phyloP scores from a whole-genome alignment of 2,329 filamentous ascomycete species.

The Colletotrichum trifolii region DNA sequence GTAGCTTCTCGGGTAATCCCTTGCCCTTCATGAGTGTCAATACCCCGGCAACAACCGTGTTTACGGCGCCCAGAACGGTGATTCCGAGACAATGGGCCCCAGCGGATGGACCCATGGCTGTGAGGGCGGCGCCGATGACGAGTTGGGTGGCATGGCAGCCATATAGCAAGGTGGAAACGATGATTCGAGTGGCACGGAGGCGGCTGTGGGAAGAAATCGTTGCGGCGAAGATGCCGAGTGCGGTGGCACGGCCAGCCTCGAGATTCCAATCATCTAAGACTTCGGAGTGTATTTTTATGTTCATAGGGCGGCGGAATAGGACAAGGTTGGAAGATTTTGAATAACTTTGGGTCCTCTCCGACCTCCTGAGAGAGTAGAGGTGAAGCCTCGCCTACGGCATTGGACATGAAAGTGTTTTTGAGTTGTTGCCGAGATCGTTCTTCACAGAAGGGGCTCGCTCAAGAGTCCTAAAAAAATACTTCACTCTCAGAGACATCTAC shows the following conservation, averaged over 20 bases:
- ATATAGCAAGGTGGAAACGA: conserved; percentile 53
- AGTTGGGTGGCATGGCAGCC: conserved; percentile 57
- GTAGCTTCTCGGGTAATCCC: conserved; percentile 59
- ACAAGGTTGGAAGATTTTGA: conserved; percentile 52
- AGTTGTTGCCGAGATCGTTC: no score
- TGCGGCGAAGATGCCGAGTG: conserved; percentile 54
- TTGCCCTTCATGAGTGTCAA: conserved; percentile 66
- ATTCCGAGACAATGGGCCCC: conserved; percentile 62
- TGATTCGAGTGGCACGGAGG: conserved; percentile 47
- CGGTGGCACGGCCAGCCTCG: conserved; percentile 48
- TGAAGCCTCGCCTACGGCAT: conserved; percentile 8
- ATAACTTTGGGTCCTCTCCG: neutral
- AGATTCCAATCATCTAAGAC: conserved; percentile 41
- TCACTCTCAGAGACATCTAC: no score
- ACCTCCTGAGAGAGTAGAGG: conserved; percentile 20
- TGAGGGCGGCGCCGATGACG: conserved; percentile 58
- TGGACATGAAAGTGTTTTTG: neutral
- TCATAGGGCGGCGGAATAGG: conserved; percentile 56
- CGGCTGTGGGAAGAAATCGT: conserved; percentile 48
- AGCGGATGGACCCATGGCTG: conserved; percentile 56
- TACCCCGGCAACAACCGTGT: conserved; percentile 71
- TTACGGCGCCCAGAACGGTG: conserved; percentile 69
- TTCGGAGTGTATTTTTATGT: conserved; percentile 50
- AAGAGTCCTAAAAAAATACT: no score
- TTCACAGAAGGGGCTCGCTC: no score